Percentiles rank a stretch among this genome's conserved stretches.
phyloP scores from a whole-genome alignment of 805 yeast species.

The Geotrichum ghanense region DNA sequence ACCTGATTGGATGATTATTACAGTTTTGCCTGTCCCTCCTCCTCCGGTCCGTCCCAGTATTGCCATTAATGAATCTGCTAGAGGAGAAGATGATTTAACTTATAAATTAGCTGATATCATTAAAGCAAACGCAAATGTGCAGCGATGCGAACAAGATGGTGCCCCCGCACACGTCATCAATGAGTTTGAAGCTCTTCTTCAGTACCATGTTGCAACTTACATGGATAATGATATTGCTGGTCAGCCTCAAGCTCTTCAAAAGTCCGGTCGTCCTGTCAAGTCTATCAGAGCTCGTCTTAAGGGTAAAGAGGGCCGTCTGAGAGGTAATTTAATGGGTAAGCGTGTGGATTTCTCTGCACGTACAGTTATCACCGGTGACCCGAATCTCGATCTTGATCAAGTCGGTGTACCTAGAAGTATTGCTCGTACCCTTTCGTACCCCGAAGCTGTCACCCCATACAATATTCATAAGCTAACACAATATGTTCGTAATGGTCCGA shows the following conservation, averaged over 20 bases:
- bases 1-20: constrained; percentile 96
- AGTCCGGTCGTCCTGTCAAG: constrained; percentile 97
- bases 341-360: constrained; percentile 99
- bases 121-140: constrained; percentile 96
- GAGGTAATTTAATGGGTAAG: constrained; percentile 99
- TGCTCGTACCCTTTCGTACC: constrained; percentile 91
- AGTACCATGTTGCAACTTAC: constrained; percentile 96
- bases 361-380: constrained; percentile 98
- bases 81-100: constrained; percentile 98
- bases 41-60: constrained; percentile 99
- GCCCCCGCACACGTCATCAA: constrained; percentile 97
- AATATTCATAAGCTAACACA: constrained; percentile 90
- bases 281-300: constrained; percentile 98
- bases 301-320: constrained; percentile 98
- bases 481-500: constrained; percentile 93
- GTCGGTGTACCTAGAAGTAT: constrained; percentile 98
- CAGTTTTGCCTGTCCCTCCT: constrained; percentile 98
- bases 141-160: constrained; percentile 94
- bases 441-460: constrained; percentile 96
- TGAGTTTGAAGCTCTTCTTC: constrained; percentile 90
- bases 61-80: constrained; percentile 94
- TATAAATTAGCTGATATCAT: constrained; percentile 93
- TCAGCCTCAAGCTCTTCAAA: constrained; percentile 97
- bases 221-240: constrained; percentile 99
- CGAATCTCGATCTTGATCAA: constrained; percentile 92